Conservation (phyloP, 352 stramenopile species). For the Albugo laibachii region DNA sequence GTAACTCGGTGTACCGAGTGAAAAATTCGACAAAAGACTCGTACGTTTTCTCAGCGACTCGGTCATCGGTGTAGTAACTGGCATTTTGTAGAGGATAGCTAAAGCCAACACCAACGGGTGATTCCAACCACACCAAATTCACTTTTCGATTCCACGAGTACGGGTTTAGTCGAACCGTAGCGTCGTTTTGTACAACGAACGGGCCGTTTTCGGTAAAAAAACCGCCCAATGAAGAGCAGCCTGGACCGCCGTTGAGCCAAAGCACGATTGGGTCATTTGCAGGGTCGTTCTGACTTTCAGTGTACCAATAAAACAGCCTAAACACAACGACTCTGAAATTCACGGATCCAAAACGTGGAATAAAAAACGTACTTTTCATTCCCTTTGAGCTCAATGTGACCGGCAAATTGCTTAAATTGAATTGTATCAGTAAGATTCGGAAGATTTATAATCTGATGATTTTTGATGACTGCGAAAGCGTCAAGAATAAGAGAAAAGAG, state of each 20-base stretch:
- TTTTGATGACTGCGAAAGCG: too few relatives aligned
- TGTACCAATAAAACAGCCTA: conserved; percentile 49
- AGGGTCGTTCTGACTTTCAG: conserved; percentile 24
- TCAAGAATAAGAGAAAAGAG: too few relatives aligned
- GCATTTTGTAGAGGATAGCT: conserved; percentile 23
- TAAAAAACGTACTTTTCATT: conserved; percentile 17
- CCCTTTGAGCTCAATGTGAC: conserved; percentile 20
- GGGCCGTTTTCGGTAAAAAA: conserved; percentile 71
- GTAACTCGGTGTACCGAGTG: conserved; percentile 40
- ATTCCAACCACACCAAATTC: conserved; percentile 82
- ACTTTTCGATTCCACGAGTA: conserved; percentile 77
- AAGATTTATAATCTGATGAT: too few relatives aligned
- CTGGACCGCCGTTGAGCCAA: conserved; percentile 85
- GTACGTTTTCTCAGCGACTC: conserved; percentile 24
- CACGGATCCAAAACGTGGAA: background rate
- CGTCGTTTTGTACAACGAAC: conserved; percentile 31
- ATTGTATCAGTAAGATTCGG: too few relatives aligned
- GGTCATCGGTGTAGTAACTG: conserved; percentile 34
- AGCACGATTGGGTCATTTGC: conserved; percentile 59
- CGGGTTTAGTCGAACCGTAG: conserved; percentile 34
- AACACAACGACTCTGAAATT: background rate
- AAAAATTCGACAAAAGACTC: conserved; percentile 61
- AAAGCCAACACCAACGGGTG: conserved; percentile 75
- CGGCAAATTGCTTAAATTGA: conserved; percentile 35
- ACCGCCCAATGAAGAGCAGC: conserved; percentile 58